These are phyloP conservation scores for Penicillium olsonii DNA, from an alignment of 2,329 filamentous ascomycete species.

Conservation along the genomic window DNA sequence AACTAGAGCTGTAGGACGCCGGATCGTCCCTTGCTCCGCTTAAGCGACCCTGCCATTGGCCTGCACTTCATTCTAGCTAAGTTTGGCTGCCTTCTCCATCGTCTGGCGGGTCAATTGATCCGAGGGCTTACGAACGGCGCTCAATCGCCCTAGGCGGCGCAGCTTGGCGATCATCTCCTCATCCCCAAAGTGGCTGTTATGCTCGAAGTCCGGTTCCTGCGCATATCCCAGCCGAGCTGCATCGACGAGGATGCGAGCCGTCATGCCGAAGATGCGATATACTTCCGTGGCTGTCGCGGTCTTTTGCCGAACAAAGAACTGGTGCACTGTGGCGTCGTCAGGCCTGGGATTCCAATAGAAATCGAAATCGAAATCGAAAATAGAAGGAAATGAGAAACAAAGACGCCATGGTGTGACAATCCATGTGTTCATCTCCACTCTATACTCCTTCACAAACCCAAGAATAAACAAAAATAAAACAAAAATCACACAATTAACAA, in stretches of 20 bases:
- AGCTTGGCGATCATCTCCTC: constrained; percentile 65
- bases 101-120: constrained; percentile 56
- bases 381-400: constrained; percentile 1
- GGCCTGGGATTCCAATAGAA: neutral
- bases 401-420: neutral
- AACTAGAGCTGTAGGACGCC: constrained; percentile 9
- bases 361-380: neutral
- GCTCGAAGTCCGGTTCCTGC: constrained; percentile 81
- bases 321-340: constrained; percentile 63
- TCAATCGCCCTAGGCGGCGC: constrained; percentile 58
- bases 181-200: constrained; percentile 64
- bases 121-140: constrained; percentile 51
- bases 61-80: constrained; percentile 38
- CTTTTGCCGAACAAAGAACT: constrained; percentile 76
- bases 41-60: constrained; percentile 5
- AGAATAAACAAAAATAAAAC: constrained; percentile 23
- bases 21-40: constrained; percentile 12
- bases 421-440: neutral
- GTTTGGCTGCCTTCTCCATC: constrained; percentile 53
- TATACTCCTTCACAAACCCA: neutral
- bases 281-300: constrained; percentile 49
- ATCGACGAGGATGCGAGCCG: constrained; percentile 85
- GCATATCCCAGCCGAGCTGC: constrained; percentile 81
- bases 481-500: neutral
- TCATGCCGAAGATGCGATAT: constrained; percentile 95